Evolutionary conservation across 2,329 filamentous ascomycete genomes (phyloP).

Genomic region (Cladosporium sp.): DNA sequence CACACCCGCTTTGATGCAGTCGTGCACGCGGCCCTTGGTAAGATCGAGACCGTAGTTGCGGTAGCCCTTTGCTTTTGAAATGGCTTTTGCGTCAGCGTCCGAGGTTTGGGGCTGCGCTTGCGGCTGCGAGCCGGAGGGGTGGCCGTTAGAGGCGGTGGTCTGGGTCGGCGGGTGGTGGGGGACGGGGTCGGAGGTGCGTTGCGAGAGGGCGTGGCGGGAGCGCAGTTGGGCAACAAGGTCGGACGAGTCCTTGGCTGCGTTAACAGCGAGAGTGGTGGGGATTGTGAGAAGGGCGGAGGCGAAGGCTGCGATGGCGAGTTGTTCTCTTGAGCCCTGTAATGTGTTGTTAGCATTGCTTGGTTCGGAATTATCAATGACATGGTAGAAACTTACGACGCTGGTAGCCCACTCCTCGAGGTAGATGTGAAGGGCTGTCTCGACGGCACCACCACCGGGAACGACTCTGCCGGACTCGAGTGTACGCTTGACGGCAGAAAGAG

Average conservation of each 20-base stretch:
- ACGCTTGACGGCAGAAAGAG: conserved; percentile 92
- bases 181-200: conserved; percentile 82
- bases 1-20: conserved; percentile 91
- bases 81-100: conserved; percentile 72
- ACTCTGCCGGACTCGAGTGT: conserved; percentile 95
- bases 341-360: conserved; percentile 11
- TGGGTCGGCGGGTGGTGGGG: conserved; percentile 33
- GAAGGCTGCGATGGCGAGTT: conserved; percentile 96
- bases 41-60: conserved; percentile 98
- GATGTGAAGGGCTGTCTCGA: conserved; percentile 98
- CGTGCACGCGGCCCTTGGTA: conserved; percentile 80
- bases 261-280: conserved; percentile 93
- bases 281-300: conserved; percentile 90
- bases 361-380: neutral
- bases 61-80: conserved; percentile 93
- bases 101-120: conserved; percentile 15
- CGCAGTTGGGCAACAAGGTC: conserved; percentile 94
- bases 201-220: conserved; percentile 87
- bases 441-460: conserved; percentile 91
- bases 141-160: conserved; percentile 22
- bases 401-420: conserved; percentile 98
- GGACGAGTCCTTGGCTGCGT: conserved; percentile 92
- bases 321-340: conserved; percentile 75
- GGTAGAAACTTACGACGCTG: conserved; percentile 62
- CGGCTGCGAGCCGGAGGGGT: conserved; percentile 15